These are phyloP conservation scores for Clathrospora elynae DNA, from an alignment of 2,329 filamentous ascomycete genomes.

Conservation along the genomic window DNA sequence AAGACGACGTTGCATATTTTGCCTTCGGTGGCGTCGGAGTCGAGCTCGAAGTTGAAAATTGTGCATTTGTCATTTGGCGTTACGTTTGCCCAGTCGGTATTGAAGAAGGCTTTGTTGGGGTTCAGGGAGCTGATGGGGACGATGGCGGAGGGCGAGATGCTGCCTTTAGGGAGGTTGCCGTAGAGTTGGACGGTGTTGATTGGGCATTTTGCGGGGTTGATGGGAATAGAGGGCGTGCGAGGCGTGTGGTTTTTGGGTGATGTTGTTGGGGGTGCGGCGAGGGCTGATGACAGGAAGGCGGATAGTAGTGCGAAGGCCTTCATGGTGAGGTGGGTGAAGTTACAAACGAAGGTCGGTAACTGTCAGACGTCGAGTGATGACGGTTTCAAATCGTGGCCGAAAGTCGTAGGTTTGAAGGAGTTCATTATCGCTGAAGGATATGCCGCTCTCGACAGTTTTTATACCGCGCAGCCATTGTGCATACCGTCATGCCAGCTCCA, in stretches of 20 bases:
- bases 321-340: slow-evolving; percentile 18
- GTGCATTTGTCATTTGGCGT: slow-evolving; percentile 39
- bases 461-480: no score
- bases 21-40: slow-evolving; percentile 24
- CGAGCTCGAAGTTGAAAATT: slow-evolving; percentile 38
- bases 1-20: slow-evolving; percentile 42
- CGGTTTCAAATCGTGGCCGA: no score
- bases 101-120: slow-evolving; percentile 27
- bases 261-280: slow-evolving; percentile 26
- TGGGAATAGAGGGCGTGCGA: slow-evolving; percentile 22
- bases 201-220: slow-evolving; percentile 13
- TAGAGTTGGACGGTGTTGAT: slow-evolving; percentile 26
- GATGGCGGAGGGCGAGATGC: slow-evolving; percentile 26
- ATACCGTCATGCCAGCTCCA: no score
- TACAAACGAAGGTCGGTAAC: background rate
- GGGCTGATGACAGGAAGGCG: slow-evolving; percentile 45
- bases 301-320: slow-evolving; percentile 40
- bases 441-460: no score
- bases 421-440: no score
- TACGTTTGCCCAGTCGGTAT: slow-evolving; percentile 23
- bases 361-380: background rate
- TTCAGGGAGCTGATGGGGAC: slow-evolving; percentile 28
- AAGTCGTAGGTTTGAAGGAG: no score
- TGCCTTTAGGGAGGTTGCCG: slow-evolving; percentile 29
- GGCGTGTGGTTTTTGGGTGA: slow-evolving; percentile 3